Conservation (phyloP, 371 early-diverging fungal genomes). For the Nosema muscidifuracis region DNA sequence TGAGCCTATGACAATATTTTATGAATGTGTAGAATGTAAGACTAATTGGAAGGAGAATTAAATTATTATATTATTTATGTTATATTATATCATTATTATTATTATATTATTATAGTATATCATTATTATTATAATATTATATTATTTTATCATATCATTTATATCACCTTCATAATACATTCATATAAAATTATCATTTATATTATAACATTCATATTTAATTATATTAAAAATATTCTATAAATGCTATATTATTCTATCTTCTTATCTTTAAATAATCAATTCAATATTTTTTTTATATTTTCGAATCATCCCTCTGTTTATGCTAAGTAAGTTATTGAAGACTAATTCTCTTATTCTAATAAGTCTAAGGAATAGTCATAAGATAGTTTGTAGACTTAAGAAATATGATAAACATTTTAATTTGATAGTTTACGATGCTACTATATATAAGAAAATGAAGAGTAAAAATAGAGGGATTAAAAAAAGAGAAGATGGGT, state of each 20-base stretch:
- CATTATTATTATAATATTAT: no score
- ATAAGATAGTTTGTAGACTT: constrained; percentile 24
- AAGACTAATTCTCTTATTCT: constrained; percentile 4
- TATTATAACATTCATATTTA: no score
- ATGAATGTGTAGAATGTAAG: constrained; percentile 61
- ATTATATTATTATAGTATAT: no score
- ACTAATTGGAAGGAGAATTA: constrained; percentile 61
- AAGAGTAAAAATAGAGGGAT: constrained; percentile 31
- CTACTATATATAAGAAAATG: constrained; percentile 19
- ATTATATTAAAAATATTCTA: no score
- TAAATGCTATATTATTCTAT: no score
- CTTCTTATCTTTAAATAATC: no score
- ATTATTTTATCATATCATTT: no score
- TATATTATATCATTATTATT: not conserved
- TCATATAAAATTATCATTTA: no score
- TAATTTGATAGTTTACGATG: constrained; percentile 46
- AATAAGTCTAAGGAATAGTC: constrained; percentile 27
- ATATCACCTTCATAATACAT: no score
- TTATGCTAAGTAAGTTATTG: no score
- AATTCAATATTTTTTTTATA: no score
- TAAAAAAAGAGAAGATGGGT: constrained; percentile 34
- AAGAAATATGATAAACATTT: constrained; percentile 49
- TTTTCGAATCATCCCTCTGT: no score
- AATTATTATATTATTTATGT: not conserved
- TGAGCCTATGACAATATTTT: constrained; percentile 66